Evolutionary conservation across 1,284 basidiomycete genomes (phyloP), one percentile per base, ranked within the genome.

Genomic region (Lignosus rhinocerotis): DNA sequence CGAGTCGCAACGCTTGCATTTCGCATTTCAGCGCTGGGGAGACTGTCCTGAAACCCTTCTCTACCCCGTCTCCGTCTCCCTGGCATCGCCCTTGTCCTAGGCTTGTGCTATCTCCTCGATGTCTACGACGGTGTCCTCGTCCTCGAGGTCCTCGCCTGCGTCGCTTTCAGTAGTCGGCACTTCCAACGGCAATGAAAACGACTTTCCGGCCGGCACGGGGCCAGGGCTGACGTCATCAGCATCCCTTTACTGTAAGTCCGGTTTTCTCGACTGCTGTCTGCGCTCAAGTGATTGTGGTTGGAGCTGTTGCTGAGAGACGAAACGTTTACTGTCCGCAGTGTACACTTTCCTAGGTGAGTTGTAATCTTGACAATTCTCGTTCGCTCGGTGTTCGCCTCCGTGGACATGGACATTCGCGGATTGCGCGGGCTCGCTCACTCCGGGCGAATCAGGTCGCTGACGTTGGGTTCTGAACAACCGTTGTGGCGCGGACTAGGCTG

Each of bases 281-380:
- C 52, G 45, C 50, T 53, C 59, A 36, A 46, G 46, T 52, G 55
- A 55, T 53, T 32, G 17, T 30, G 36, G 43, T 42, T 54, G 38
- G 55, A 38, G 46, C 45, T 32, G 55, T 63, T 51, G 55, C 54
- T 60, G 54, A 55, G 47, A 34, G 38, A 50, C 46, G 44, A 34
- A 45, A 47, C 49, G 5, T 34, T 39, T 56, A 31, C 38, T 63
- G 55, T 60, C 51, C 61, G 53, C 60, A 74, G 73, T 74, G 46
- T 74, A 74, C 60, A 74, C 72, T 6, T 73, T 80, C 46, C 61
- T 80, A 36, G 68, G 68, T 69, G 58, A 67, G 66, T 56, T 12
- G 7, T 16, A 39, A 19, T 45, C 16, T 7, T 30, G 4, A 12
- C 19, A 1, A 30, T 44, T n/a, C 30, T 19, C 11, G 31, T 51